Conservation (phyloP, 2,329 filamentous ascomycete genomes). For the Neocatenulostroma microsporum region DNA sequence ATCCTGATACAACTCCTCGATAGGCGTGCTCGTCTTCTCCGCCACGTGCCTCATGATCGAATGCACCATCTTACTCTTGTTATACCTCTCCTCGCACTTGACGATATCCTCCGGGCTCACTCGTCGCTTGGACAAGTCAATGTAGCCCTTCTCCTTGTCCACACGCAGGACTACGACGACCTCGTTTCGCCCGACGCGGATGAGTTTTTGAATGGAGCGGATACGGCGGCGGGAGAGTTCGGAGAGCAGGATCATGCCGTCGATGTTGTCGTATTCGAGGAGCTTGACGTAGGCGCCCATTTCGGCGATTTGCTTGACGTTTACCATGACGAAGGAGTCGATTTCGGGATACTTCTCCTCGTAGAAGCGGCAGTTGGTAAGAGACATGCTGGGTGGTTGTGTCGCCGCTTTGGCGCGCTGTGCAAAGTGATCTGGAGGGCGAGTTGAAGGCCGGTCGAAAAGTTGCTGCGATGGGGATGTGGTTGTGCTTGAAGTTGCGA, state of each 20-base stretch:
- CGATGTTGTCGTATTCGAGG: conserved; percentile 99
- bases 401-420: background rate
- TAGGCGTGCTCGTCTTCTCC: conserved; percentile 91
- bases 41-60: conserved; percentile 98
- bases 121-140: conserved; percentile 96
- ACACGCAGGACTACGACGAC: conserved; percentile 97
- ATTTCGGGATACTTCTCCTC: conserved; percentile 98
- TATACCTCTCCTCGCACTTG: conserved; percentile 98
- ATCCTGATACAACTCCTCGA: conserved; percentile 85
- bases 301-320: conserved; percentile 99
- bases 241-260: conserved; percentile 98
- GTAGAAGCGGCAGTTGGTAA: conserved; percentile 95
- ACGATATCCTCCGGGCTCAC: conserved; percentile 96
- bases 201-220: conserved; percentile 96
- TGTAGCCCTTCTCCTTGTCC: conserved; percentile 99
- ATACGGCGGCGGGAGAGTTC: conserved; percentile 98
- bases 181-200: conserved; percentile 94
- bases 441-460: no score
- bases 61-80: conserved; percentile 99
- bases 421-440: background rate
- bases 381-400: conserved; percentile 62
- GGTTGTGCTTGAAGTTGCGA: no score
- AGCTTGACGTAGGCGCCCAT: conserved; percentile 99
- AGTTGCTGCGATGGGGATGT: no score
- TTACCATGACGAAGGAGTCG: conserved; percentile 99